Base-by-base conservation (phyloP, 257 asterid species). In the Verbena officinalis region DNA sequence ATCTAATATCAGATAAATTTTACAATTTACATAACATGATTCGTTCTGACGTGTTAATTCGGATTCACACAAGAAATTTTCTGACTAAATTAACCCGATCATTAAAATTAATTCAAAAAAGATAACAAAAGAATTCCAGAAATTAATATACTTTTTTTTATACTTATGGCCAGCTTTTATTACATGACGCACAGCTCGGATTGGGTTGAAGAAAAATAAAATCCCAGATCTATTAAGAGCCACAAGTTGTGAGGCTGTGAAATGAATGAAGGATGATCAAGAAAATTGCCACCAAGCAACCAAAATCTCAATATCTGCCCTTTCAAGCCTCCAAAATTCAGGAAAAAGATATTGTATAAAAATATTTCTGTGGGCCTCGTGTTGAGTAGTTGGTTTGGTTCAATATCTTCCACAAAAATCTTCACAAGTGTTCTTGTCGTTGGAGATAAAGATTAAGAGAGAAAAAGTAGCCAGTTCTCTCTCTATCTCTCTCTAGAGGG, bases 331-430 rank as follows among this genome's bases (percentile, higher is more conserved):
- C 3, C 21, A 17, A 17, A 1, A 55, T 16, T 31, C 9, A 62
- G 33, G 17, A 65, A 21, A 56, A 50, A 59, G 60, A 64, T 64
- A 51, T 17, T 54, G 16, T 49, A 49, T 42, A 31, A 40, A 40
- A 72, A 36, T 49, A 38, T 38, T 55, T 17, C 7, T 9, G 67
- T 53, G 70, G 67, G 66, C 19, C 64, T 36, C 4, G 33, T 55
- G 65, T n/a, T 45, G 65, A 50, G 64, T 59, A 52, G 73, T 67
- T 67, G 75, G 60, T 27, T 54, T 66, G 59, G 75, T 52, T 71
- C 49, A 59, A 71, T 74, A 65, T 74, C 80, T 67, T 74, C 80
- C 78, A 63, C 80, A 38, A 43, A 78, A 13, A 65, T 55, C 64
- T 34, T 64, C 55, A 69, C 79, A 24, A 43, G 45, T 54, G 62